Evolutionary conservation across 345 rosid genomes (phyloP).

Genomic region (Salix arbutifolia): DNA sequence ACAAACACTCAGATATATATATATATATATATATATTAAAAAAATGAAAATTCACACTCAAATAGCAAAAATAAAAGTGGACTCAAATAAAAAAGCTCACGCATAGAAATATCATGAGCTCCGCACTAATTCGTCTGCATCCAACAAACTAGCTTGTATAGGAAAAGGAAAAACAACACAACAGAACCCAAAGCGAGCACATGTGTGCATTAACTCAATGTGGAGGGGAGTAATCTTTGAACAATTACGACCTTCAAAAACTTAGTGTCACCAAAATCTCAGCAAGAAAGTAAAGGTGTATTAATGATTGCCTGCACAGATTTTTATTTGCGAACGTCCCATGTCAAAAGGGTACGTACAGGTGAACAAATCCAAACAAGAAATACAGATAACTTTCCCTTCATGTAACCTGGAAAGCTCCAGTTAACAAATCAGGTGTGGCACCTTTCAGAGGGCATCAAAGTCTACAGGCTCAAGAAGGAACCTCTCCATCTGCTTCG

Average conservation of each 20-base stretch:
- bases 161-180: too few relatives aligned
- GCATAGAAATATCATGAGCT: too few relatives aligned
- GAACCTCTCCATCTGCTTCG: constrained; percentile 89
- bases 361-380: constrained; percentile 8
- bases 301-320: constrained; percentile 2
- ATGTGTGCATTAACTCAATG: too few relatives aligned
- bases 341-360: neutral
- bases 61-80: too few relatives aligned
- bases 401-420: neutral
- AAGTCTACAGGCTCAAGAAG: constrained; percentile 62
- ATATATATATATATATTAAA: too few relatives aligned
- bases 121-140: too few relatives aligned
- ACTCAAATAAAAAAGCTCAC: too few relatives aligned
- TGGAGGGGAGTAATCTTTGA: neutral
- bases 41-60: too few relatives aligned
- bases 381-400: neutral
- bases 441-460: neutral
- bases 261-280: neutral
- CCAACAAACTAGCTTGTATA: too few relatives aligned
- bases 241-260: neutral
- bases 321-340: constrained; percentile 12
- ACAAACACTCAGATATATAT: too few relatives aligned
- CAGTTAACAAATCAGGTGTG: too few relatives aligned
- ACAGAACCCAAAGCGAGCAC: too few relatives aligned
- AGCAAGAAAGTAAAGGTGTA: constrained; percentile 8